phyloP scores from a whole-genome alignment of 495 filamentous ascomycete genomes.

The Aspergillus sclerotiicarbonarius region DNA sequence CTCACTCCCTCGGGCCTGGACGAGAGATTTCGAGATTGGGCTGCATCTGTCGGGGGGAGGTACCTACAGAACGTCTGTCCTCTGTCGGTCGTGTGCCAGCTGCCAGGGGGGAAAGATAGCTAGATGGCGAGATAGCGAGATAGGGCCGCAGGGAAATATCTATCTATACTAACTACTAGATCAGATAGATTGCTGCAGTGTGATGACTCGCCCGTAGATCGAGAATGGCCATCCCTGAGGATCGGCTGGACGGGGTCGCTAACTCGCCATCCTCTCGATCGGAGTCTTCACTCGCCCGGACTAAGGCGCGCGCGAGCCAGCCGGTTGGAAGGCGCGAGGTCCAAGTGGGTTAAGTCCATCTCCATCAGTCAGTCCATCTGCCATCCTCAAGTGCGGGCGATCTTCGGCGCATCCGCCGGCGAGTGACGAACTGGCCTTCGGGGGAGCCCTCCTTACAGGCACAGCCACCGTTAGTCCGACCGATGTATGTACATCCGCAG shows the following conservation, averaged over 20 bases:
- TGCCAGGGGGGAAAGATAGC: neutral
- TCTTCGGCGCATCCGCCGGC: neutral
- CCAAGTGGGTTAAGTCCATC: neutral
- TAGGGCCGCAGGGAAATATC: too few relatives aligned
- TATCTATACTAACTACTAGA: neutral
- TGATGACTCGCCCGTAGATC: neutral
- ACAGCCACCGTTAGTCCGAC: conserved; percentile 6
- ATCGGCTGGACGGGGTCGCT: neutral
- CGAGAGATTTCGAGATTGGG: neutral
- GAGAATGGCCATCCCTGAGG: neutral
- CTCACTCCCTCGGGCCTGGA: neutral
- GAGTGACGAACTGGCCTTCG: neutral
- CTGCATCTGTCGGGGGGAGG: neutral
- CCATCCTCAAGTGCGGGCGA: neutral
- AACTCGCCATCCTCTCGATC: neutral
- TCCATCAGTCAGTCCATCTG: too few relatives aligned
- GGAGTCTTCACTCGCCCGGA: neutral
- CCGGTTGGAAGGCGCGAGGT: neutral
- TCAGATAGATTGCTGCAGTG: neutral
- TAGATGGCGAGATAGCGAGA: neutral
- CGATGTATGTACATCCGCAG: too few relatives aligned
- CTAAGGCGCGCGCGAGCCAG: neutral
- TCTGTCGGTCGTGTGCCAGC: neutral
- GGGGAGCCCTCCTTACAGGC: conserved; percentile 5
- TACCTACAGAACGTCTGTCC: neutral